phyloP scores from a whole-genome alignment of 371 early-diverging fungal genomes.

The Mucor lusitanicus region DNA sequence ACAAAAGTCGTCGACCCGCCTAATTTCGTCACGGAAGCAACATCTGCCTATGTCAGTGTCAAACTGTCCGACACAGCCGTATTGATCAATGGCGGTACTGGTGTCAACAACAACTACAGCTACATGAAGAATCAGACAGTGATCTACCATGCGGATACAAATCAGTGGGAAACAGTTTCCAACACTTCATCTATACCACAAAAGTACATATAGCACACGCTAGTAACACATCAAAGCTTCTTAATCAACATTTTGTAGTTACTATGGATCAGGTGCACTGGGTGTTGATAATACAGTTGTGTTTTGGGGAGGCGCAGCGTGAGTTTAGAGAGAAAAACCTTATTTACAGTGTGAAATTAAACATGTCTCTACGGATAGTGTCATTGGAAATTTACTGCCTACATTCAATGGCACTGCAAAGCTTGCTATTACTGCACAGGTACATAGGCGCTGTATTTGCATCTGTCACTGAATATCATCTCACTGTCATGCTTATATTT shows the following conservation, averaged over 20 bases:
- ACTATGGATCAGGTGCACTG: slow-evolving; percentile 14
- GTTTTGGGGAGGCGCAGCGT: slow-evolving; percentile 13
- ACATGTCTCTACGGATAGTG: background rate
- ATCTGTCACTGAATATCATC: background rate
- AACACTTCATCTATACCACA: slow-evolving; percentile 7
- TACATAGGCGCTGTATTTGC: background rate
- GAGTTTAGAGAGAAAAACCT: background rate
- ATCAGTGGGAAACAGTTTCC: slow-evolving; percentile 10
- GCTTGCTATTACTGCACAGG: background rate
- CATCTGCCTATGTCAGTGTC: slow-evolving; percentile 6
- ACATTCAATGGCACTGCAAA: slow-evolving; percentile 9
- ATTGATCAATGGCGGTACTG: slow-evolving; percentile 14
- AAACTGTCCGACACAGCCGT: slow-evolving; percentile 6
- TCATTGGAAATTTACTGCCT: background rate
- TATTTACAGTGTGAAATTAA: background rate
- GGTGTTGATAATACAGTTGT: background rate
- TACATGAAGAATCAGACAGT: slow-evolving; percentile 14
- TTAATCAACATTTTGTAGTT: background rate
- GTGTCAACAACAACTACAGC: background rate
- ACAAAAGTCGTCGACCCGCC: background rate
- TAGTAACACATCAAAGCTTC: background rate
- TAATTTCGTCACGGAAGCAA: slow-evolving; percentile 2
- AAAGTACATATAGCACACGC: background rate
- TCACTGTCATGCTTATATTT: background rate
- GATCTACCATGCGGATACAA: slow-evolving; percentile 7